Evolutionary conservation across 345 rosid genomes (phyloP).

Genomic region (sweet orange (Citrus sinensis)): DVS_A1.0 CM039164.1:20884501-20885000

Average conservation of each 20-base stretch:
- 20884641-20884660: constrained; percentile 79
- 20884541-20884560: constrained; percentile 52
- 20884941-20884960: constrained; percentile 57
- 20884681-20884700: constrained; percentile 62
- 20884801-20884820: constrained; percentile 67
- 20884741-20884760: constrained; percentile 35
- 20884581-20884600: constrained; percentile 58
- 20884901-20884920: constrained; percentile 59
- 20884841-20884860: constrained; percentile 38
- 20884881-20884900: constrained; percentile 48
- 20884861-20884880: constrained; percentile 45
- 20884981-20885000: constrained; percentile 67
- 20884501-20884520: constrained; percentile 32
- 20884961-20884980: constrained; percentile 66
- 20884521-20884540: constrained; percentile 69
- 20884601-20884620: constrained; percentile 50
- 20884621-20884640: constrained; percentile 85
- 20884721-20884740: constrained; percentile 39
- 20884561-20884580: constrained; percentile 63
- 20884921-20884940: constrained; percentile 53
- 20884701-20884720: constrained; percentile 60
- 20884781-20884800: constrained; percentile 66
- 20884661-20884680: constrained; percentile 55
- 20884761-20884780: constrained; percentile 53
- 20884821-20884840: constrained; percentile 41